Base-by-base conservation (phyloP, 768 basidiomycete species). In the Kwoniella bestiolae region DNA sequence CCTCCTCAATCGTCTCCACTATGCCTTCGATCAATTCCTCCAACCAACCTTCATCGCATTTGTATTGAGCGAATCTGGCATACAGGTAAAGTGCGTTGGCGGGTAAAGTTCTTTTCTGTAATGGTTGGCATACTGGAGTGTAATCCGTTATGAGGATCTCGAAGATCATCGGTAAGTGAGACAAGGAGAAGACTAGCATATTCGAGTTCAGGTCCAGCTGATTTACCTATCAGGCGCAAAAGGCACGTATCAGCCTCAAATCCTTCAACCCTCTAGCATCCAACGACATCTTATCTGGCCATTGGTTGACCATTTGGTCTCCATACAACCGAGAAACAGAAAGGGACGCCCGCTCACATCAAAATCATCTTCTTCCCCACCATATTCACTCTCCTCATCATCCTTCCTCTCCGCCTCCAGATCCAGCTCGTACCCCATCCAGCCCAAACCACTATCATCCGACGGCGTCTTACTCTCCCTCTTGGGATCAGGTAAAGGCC, bases 111-210 rank as follows among this genome's bases (percentile, higher is more conserved):
- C 93, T 65, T 18, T 78, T 74, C 3, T 70, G 63, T 11, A 80
- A 51, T 1, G 83, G 89, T 55, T 86, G 86, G 51, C 91, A 84
- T 21, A 86, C 85, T 5, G 91, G 88, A 45, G 83, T 86, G 78
- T 88, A 91, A 72, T 89, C 87, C 25, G 86, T 86, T 78, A 98
- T 89, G 35, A 98, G 82, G 7, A 91, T 88, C 69, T 90, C 87
- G 69, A 95, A 88, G 35, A 94, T 89, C 65, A 86, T 84, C 1
- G 91, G 88, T 8, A 98, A 82, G 12, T 88, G 84, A 44, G 87
- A 84, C 3, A 92, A 91, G 16, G 92, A 90, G 82, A 94, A 98
- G 18, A 92, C 95, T 51, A 99, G 90, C 91, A 97, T 94, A 34
- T 62, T 60, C 11, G 68, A 50, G 32, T 63, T 41, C n/a, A 51